These are phyloP conservation scores for Phytophthora tubulina DNA, from an alignment of 352 stramenopile species.

Conservation along the genomic window DNA sequence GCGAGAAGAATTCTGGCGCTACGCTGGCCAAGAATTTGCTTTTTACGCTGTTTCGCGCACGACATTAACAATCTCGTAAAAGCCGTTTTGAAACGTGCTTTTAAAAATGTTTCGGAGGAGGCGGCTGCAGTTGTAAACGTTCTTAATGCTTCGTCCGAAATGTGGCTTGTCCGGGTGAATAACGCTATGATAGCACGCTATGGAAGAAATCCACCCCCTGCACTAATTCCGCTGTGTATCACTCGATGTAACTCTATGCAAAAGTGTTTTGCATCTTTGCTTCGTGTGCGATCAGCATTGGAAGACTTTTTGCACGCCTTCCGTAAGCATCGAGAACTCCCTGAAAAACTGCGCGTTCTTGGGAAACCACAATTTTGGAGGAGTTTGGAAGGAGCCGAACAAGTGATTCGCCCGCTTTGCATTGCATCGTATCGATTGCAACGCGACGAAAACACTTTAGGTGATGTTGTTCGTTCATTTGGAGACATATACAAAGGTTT, in stretches of 20 bases:
- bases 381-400: background rate
- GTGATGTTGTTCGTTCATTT: background rate
- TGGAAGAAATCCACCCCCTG: background rate
- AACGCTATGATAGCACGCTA: background rate
- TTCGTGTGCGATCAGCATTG: background rate
- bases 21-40: constrained; percentile 3
- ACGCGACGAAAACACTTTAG: background rate
- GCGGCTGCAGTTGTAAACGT: background rate
- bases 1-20: background rate
- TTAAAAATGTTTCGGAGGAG: background rate
- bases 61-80: background rate
- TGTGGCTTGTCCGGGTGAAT: background rate
- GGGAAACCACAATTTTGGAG: background rate
- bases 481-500: background rate
- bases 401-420: constrained; percentile 5
- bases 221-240: background rate
- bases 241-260: constrained; percentile 1
- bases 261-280: background rate
- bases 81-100: constrained; percentile 1
- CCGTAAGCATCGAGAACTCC: background rate
- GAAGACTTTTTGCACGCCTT: background rate
- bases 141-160: constrained; percentile 2
- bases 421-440: background rate
- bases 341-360: background rate
- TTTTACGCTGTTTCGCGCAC: constrained; percentile 6